phyloP scores from a whole-genome alignment of 2,329 filamentous ascomycete species.

The Fusarium begoniae region DNA sequence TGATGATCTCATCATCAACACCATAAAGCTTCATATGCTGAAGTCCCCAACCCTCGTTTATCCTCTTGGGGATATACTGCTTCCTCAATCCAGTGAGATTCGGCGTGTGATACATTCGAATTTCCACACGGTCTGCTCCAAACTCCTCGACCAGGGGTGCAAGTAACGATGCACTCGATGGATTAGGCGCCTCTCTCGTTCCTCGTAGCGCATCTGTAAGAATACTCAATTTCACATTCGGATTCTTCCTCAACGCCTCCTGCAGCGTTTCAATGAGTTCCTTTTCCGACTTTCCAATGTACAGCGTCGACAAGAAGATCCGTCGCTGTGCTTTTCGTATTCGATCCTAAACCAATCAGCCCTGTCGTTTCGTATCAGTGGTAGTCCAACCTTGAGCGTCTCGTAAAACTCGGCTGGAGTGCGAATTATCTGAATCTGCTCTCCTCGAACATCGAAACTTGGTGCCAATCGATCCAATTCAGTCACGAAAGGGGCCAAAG shows the following conservation, averaged over 20 bases:
- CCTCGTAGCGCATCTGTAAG: conserved; percentile 91
- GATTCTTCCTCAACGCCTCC: conserved; percentile 77
- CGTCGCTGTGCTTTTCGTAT: conserved; percentile 81
- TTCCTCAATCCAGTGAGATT: conserved; percentile 91
- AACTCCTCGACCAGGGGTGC: conserved; percentile 86
- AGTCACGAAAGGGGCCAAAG: conserved; percentile 64
- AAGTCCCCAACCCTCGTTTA: conserved; percentile 98
- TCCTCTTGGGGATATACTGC: conserved; percentile 82
- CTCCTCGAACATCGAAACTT: conserved; percentile 85
- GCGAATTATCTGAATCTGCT: conserved; percentile 80
- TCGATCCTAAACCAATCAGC: conserved; percentile 66
- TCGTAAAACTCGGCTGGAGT: conserved; percentile 91
- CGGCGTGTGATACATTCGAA: conserved; percentile 98
- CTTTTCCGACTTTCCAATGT: conserved; percentile 92
- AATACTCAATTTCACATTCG: conserved; percentile 83
- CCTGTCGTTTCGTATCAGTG: neutral
- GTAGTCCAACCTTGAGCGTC: conserved; percentile 75
- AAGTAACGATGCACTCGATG: conserved; percentile 89
- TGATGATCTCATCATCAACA: conserved; percentile 92
- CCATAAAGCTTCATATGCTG: conserved; percentile 99
- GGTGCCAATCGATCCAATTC: conserved; percentile 91
- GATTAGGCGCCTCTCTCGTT: conserved; percentile 85
- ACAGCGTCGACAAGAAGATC: conserved; percentile 94
- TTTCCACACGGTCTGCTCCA: conserved; percentile 83
- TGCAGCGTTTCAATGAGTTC: conserved; percentile 85